Percentiles rank a stretch among this genome's conserved stretches.
phyloP scores from a whole-genome alignment of 805 yeast species.

The Lipomyces sp. region DNA sequence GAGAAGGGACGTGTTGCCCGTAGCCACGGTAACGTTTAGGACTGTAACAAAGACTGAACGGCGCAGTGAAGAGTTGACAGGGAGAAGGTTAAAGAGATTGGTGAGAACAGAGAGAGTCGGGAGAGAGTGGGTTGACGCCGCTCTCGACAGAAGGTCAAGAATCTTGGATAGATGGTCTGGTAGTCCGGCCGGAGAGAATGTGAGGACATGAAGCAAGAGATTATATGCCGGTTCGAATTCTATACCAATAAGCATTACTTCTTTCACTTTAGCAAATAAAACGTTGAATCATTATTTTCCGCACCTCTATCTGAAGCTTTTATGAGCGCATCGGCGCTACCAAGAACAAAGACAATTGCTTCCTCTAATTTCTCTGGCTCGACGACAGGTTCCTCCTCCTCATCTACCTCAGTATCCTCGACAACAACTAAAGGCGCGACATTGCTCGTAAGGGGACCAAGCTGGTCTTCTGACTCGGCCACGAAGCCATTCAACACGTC shows the following conservation, averaged over 20 bases:
- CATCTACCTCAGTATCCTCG: constrained; percentile 9
- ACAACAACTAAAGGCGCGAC: constrained; percentile 19
- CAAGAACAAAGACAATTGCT: constrained; percentile 28
- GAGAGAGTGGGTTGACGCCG: constrained; percentile 17
- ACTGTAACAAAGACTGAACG: constrained; percentile 45
- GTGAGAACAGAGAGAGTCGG: constrained; percentile 42
- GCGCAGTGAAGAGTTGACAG: constrained; percentile 41
- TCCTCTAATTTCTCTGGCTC: constrained; percentile 25
- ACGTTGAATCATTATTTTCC: neutral
- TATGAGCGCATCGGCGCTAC: constrained; percentile 23
- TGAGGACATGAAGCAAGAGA: constrained; percentile 46
- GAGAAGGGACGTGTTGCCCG: constrained; percentile 45
- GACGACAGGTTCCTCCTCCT: constrained; percentile 19
- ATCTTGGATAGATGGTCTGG: constrained; percentile 43
- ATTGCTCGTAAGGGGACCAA: constrained; percentile 31
- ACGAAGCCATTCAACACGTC: constrained; percentile 44
- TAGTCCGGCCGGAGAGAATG: constrained; percentile 44
- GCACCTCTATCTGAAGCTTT: constrained; percentile 30
- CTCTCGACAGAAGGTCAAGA: constrained; percentile 40
- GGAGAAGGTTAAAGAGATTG: constrained; percentile 50
- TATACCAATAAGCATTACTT: neutral
- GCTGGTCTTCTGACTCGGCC: constrained; percentile 33
- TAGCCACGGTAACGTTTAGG: constrained; percentile 44
- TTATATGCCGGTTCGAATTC: constrained; percentile 50
- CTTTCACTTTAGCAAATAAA: neutral